Conservation (phyloP, 2,329 filamentous ascomycete species). For the Zalaria sp. region DNA sequence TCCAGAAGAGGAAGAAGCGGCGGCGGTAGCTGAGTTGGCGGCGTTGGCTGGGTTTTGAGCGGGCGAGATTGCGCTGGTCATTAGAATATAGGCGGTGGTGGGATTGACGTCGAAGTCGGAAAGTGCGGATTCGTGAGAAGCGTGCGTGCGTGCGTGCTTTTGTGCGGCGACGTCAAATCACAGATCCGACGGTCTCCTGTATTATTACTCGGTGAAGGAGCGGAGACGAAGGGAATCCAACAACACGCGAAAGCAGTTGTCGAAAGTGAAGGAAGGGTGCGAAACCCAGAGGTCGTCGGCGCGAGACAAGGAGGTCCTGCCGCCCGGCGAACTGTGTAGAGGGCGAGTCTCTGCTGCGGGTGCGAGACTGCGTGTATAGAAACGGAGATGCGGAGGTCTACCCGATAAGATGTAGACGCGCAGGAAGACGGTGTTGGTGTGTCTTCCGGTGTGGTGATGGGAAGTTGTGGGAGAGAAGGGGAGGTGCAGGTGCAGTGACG, state of each 20-base stretch:
- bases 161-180: constrained; percentile 3
- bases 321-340: neutral
- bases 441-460: constrained; percentile 1
- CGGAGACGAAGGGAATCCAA: neutral
- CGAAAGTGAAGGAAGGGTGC: neutral
- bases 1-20: constrained; percentile 34
- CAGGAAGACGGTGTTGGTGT: neutral
- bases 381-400: neutral
- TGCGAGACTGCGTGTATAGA: neutral
- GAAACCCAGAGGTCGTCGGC: neutral
- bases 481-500: neutral
- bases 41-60: constrained; percentile 32
- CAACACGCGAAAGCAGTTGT: neutral
- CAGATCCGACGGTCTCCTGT: constrained; percentile 2
- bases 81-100: constrained; percentile 28
- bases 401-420: neutral
- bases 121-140: constrained; percentile 4
- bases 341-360: neutral
- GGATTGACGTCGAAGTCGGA: constrained; percentile 7
- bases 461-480: neutral
- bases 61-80: constrained; percentile 46
- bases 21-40: constrained; percentile 31
- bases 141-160: neutral
- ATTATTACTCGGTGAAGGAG: neutral
- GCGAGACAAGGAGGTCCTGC: neutral